phyloP scores from a whole-genome alignment of 2,329 filamentous ascomycete genomes.

The Aspergillus japonicus region DNA sequence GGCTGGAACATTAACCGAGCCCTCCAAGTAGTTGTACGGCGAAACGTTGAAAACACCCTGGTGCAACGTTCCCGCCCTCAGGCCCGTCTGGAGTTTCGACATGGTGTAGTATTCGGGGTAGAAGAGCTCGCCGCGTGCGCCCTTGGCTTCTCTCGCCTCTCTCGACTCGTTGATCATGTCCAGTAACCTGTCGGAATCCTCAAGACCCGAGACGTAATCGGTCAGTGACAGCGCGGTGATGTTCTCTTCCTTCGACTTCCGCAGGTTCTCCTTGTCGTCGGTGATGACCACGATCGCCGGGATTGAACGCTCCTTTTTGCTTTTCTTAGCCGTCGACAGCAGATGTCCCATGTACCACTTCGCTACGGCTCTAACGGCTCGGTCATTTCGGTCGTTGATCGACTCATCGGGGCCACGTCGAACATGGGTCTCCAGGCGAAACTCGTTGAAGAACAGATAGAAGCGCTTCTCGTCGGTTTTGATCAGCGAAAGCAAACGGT shows the following conservation, averaged over 20 bases:
- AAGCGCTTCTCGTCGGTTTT: constrained; percentile 97
- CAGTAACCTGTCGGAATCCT: constrained; percentile 79
- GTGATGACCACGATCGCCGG: constrained; percentile 90
- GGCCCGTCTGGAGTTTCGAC: constrained; percentile 90
- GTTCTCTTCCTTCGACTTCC: constrained; percentile 71
- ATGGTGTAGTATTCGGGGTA: constrained; percentile 88
- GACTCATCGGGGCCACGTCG: constrained; percentile 71
- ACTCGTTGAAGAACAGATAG: constrained; percentile 99
- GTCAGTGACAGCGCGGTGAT: constrained; percentile 67
- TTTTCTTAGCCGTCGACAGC: constrained; percentile 56
- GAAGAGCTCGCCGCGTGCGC: constrained; percentile 67
- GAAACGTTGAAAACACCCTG: constrained; percentile 96
- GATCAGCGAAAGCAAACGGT: constrained; percentile 82
- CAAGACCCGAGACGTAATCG: constrained; percentile 80
- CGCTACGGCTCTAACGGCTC: constrained; percentile 80
- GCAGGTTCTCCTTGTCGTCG: constrained; percentile 83
- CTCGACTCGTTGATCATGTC: constrained; percentile 89
- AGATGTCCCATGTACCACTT: constrained; percentile 90
- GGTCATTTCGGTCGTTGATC: constrained; percentile 95
- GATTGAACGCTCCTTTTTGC: constrained; percentile 53
- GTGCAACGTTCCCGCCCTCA: constrained; percentile 84
- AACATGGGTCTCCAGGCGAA: constrained; percentile 87
- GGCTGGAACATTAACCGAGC: constrained; percentile 81
- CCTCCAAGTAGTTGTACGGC: constrained; percentile 96
- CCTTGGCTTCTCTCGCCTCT: constrained; percentile 64